Evolutionary conservation across 2,329 filamentous ascomycete genomes (phyloP), one percentile per base, ranked within the genome.

Genomic region (Didymosphaeria variabile): DNA sequence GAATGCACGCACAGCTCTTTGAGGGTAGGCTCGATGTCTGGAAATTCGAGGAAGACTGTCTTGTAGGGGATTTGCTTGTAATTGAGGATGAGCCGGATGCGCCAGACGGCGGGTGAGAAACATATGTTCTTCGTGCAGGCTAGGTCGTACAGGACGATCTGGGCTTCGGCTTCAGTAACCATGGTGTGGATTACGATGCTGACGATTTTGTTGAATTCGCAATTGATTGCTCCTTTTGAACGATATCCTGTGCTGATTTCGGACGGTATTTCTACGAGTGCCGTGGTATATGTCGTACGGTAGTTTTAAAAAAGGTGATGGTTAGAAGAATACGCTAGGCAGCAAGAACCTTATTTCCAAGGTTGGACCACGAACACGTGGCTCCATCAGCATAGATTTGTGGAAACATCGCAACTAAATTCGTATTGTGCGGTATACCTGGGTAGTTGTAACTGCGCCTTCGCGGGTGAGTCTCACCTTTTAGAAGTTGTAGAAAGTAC

Each of bases 21-120:
- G n/a, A 82, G 64, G 2, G 78, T 80, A 2, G 77, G 74, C 61
- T 79, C 78, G 62, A 82, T 81, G 50, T 82, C 79, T 1, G 75
- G 77, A 57, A 81, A 80, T 58, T 81, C 79, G 31, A 82, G 73
- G 55, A 81, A 82, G 57, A 80, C 52, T 8, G 79, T 81, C 44
- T 53, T 72, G 65, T 81, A 81, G 19, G 79, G 72, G 31, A 82
- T 76, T 1, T 70, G 51, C 67, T 82, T 82, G 55, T 81, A 82
- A 63, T 81, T 81, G 19, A 82, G 79, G 71, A 82, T 76, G 21
- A 82, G 68, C 57, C 80, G 79, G 63, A 80, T 80, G 53, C 79
- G 76, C 79, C 79, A 82, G 58, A 79, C 78, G 40, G 66, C 66
- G 4, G 80, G 80, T 44, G 79, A 81, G 69, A 82, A 81, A 68